Conservation (phyloP, 208 protist genomes). For the Acanthamoeba castellanii region DNA sequence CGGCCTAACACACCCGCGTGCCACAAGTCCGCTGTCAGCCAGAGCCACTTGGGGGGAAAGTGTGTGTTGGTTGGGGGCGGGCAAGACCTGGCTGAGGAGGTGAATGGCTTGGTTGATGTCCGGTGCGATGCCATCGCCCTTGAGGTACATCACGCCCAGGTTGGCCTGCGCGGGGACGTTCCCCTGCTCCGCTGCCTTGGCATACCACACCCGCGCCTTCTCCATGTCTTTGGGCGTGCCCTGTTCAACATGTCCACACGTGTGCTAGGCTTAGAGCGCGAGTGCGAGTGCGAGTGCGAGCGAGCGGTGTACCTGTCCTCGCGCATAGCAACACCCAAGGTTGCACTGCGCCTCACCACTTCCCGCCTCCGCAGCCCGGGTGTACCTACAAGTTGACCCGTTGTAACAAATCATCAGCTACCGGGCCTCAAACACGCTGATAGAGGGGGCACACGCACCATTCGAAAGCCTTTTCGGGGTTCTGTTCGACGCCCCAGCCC, state of each 20-base stretch:
- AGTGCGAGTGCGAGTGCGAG: not conserved
- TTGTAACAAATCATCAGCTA: not conserved
- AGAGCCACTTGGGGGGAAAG: too few species aligned
- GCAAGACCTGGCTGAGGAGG: not conserved
- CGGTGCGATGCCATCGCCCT: not conserved
- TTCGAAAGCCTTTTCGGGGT: conserved; percentile 40
- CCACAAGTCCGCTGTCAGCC: not conserved
- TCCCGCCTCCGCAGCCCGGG: not conserved
- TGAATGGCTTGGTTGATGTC: not conserved
- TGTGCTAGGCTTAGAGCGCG: not conserved
- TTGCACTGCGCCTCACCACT: conserved; percentile 59
- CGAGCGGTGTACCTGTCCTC: conserved; percentile 6
- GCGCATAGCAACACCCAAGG: conserved; percentile 26
- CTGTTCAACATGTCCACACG: not conserved
- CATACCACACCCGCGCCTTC: conserved; percentile 32
- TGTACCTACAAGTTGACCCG: not conserved
- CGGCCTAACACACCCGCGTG: not conserved
- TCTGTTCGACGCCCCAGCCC: conserved; percentile 38
- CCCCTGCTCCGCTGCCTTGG: not conserved
- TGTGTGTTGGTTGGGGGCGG: too few species aligned
- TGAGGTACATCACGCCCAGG: conserved; percentile 49
- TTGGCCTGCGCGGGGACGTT: conserved; percentile 44
- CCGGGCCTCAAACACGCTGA: not conserved
- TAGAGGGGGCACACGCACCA: not conserved
- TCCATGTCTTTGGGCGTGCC: conserved; percentile 42